Percentiles rank a stretch among this genome's conserved stretches.
Conservation (phyloP, 352 stramenopile genomes). For the Pythium coloratum region DNA sequence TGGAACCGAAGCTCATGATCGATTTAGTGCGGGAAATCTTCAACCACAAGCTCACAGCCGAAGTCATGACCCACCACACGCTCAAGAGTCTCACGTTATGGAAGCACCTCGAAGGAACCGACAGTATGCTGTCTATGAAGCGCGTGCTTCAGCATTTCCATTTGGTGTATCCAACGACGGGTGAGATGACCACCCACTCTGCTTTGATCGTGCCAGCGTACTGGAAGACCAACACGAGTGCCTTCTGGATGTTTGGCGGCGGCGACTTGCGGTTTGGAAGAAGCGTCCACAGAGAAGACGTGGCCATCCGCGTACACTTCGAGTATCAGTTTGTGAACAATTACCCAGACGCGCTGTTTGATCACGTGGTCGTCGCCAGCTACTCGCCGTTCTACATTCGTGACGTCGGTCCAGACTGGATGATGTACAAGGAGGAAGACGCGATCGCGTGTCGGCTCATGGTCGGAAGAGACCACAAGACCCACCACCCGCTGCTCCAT, state of each 20-base stretch:
- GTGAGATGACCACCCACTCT: background rate
- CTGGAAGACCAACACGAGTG: no score
- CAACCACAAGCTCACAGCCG: conserved; percentile 7
- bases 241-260: background rate
- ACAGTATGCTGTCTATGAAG: conserved; percentile 17
- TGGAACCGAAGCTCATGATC: conserved; percentile 10
- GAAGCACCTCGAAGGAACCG: background rate
- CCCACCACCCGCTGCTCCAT: background rate
- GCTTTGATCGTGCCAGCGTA: no score
- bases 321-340: conserved; percentile 8
- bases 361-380: conserved; percentile 13
- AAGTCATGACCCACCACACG: background rate
- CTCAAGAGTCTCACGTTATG: conserved; percentile 3
- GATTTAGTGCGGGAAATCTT: conserved; percentile 14
- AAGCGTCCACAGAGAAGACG: background rate
- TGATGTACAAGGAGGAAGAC: background rate
- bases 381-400: conserved; percentile 9
- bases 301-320: conserved; percentile 7
- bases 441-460: background rate
- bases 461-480: background rate
- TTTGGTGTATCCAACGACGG: conserved; percentile 10
- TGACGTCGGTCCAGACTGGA: conserved; percentile 5
- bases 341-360: conserved; percentile 1
- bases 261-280: background rate
- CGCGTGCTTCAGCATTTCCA: conserved; percentile 18